Evolutionary conservation across 1,284 basidiomycete genomes (phyloP).

Genomic region (Fereydounia khargensis): DNA sequence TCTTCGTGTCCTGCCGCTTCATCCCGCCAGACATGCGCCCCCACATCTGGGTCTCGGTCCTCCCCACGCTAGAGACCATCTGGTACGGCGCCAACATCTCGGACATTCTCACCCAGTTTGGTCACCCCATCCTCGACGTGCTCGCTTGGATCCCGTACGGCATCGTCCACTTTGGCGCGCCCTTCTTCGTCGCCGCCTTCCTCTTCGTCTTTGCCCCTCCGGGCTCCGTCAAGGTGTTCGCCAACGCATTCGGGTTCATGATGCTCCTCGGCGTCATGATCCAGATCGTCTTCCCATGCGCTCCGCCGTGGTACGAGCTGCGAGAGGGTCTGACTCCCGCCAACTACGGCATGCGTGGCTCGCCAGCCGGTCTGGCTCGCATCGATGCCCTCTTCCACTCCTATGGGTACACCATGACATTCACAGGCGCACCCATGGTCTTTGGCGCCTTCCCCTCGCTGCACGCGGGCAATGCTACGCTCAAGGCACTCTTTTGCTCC

Average conservation of each 20-base stretch:
- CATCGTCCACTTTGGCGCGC: slow-evolving; percentile 80
- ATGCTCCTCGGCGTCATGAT: slow-evolving; percentile 84
- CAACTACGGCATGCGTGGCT: slow-evolving; percentile 81
- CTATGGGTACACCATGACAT: slow-evolving; percentile 76
- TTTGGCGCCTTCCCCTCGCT: slow-evolving; percentile 96
- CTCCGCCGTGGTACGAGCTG: slow-evolving; percentile 93
- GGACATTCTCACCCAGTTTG: slow-evolving; percentile 89
- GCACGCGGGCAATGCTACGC: slow-evolving; percentile 84
- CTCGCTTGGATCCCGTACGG: slow-evolving; percentile 96
- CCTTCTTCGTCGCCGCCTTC: slow-evolving; percentile 65
- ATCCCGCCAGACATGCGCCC: slow-evolving; percentile 75
- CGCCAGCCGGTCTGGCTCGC: slow-evolving; percentile 84
- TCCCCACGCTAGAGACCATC: slow-evolving; percentile 90
- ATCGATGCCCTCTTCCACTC: slow-evolving; percentile 85
- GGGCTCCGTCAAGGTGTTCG: slow-evolving; percentile 80
- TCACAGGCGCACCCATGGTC: slow-evolving; percentile 84
- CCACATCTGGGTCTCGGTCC: slow-evolving; percentile 80
- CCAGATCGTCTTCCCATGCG: slow-evolving; percentile 87
- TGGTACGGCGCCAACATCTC: slow-evolving; percentile 96
- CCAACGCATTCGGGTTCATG: slow-evolving; percentile 85
- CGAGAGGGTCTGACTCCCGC: slow-evolving; percentile 94
- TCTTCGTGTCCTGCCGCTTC: slow-evolving; percentile 80
- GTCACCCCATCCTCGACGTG: slow-evolving; percentile 85
- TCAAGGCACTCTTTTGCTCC: slow-evolving; percentile 86
- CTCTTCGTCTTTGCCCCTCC: slow-evolving; percentile 78